Base-by-base conservation (phyloP, 2,329 filamentous ascomycete species). In the Raffaelea albimanens region DNA sequence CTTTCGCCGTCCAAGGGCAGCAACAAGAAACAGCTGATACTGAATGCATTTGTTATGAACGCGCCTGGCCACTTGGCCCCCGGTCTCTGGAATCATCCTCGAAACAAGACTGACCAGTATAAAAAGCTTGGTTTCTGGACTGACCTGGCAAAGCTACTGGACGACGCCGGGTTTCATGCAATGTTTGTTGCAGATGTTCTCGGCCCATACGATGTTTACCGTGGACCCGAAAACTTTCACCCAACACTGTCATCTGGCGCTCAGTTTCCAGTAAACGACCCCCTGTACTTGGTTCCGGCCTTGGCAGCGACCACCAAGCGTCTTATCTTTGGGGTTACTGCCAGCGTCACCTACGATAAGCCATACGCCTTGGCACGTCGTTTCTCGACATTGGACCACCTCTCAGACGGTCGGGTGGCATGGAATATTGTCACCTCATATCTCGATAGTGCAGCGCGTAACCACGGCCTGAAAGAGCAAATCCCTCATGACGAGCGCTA, bases 21-120 rank as follows among this genome's bases (percentile, higher is more conserved):
- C 25, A 29, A 29, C 13, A 29, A 29, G 56, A 69, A 68, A 55
- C 61, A 60, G 46, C 55, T 69, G 31, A 65, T 70, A 44, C 57
- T 70, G 53, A 70, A 70, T 54, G 67, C 67, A 1, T 70, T 70
- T 48, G 67, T 69, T 25, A 51, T 52, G 52, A 51, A 49, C 43
- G 48, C 48, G 5, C 48, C 48, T 11, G 52, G 44, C 46, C 52
- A 54, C 49, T 44, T 46, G 40, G 43, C 52, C 5, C 43, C 52
- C 9, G 51, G 51, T 3, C 48, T 52, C 20, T 53, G 52, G 52
- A 42, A 45, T 20, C 52, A 53, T 42, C 50, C 50, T 19, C 23
- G 25, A 39, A 52, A 52, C 43, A 44, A 38, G 33, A 50, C 50
- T 10, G 47, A 49, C 34, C 40, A 53, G 41, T 53, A 50, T 48